phyloP scores from a whole-genome alignment of 257 asterid species.

The Rubia yunnanensis region DNA sequence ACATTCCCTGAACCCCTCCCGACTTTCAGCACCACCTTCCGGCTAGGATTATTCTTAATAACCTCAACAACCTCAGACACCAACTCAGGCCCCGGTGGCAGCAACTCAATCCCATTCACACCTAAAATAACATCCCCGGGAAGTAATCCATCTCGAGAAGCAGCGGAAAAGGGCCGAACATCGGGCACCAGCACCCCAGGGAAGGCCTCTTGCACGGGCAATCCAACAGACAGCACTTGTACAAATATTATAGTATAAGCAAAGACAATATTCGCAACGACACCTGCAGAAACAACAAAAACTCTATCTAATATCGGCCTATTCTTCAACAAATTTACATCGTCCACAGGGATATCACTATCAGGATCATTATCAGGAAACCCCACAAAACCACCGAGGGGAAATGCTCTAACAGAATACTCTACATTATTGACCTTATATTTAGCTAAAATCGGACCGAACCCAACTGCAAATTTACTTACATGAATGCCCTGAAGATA shows the following conservation, averaged over 20 bases:
- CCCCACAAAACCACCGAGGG: conserved; percentile 95
- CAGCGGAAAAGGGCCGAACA: conserved; percentile 87
- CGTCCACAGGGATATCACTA: conserved; percentile 85
- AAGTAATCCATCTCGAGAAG: conserved; percentile 69
- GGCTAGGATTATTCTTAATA: conserved; percentile 53
- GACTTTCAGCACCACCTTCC: conserved; percentile 47
- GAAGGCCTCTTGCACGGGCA: conserved; percentile 93
- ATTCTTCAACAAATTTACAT: conserved; percentile 70
- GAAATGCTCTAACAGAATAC: conserved; percentile 87
- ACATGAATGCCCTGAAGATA: conserved; percentile 91
- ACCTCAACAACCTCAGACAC: conserved; percentile 78
- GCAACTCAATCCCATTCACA: conserved; percentile 45
- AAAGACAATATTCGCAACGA: conserved; percentile 72
- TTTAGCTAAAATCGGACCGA: conserved; percentile 90
- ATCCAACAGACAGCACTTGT: conserved; percentile 80
- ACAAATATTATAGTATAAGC: conserved; percentile 65
- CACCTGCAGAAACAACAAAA: conserved; percentile 93
- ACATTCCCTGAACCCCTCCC: conserved; percentile 51
- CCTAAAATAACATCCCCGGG: conserved; percentile 87
- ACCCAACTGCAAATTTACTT: conserved; percentile 94
- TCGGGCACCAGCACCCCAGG: conserved; percentile 97
- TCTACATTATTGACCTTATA: conserved; percentile 77
- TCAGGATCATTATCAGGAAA: conserved; percentile 98
- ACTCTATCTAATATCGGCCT: conserved; percentile 80
- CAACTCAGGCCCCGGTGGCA: conserved; percentile 46